Conservation (phyloP, 2,329 filamentous ascomycete species). For the Scortechinia acanthostroma region DNA sequence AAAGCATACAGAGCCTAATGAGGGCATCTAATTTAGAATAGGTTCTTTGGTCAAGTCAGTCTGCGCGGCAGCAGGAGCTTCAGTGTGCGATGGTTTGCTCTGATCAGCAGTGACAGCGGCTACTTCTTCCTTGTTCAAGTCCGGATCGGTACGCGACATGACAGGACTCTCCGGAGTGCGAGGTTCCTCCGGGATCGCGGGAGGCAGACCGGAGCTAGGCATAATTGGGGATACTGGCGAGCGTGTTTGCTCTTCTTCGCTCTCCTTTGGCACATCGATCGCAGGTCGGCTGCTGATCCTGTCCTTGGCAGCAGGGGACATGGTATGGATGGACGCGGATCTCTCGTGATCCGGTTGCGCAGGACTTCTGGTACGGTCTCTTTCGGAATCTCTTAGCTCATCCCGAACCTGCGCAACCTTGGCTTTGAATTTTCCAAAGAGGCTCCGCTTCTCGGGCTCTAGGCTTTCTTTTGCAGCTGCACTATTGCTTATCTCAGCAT, state of each 20-base stretch:
- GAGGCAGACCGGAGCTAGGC: background rate
- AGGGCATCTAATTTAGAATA: no score
- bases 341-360: background rate
- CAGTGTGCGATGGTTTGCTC: no score
- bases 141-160: no score
- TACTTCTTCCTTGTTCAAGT: no score
- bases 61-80: no score
- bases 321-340: background rate
- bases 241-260: background rate
- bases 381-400: background rate
- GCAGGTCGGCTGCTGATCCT: background rate
- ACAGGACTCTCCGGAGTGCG: background rate
- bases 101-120: no score
- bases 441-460: background rate
- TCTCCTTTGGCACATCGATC: background rate
- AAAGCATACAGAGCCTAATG: no score
- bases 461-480: background rate
- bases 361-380: background rate
- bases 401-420: background rate
- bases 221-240: background rate
- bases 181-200: background rate
- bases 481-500: background rate
- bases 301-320: background rate
- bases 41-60: no score
- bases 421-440: slow-evolving; percentile 2